Evolutionary conservation across 2,329 filamentous ascomycete genomes (phyloP).

Genomic region (Madurella fahalii): DNA sequence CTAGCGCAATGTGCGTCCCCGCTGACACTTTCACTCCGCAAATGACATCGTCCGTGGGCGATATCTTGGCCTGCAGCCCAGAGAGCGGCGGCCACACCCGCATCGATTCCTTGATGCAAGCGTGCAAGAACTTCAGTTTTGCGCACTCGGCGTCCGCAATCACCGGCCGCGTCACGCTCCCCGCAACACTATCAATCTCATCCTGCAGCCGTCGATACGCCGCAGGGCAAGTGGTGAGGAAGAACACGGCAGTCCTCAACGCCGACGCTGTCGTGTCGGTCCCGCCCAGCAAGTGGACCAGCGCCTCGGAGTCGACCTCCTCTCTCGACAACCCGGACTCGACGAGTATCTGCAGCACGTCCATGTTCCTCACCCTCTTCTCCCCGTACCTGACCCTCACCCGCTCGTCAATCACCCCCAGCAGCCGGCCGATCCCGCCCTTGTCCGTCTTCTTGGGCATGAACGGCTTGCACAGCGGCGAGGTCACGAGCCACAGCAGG

Average conservation of each 20-base stretch:
- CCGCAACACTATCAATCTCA: slow-evolving; percentile 13
- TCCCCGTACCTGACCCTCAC: slow-evolving; percentile 14
- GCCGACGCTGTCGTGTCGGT: slow-evolving; percentile 18
- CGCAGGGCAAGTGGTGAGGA: slow-evolving; percentile 4
- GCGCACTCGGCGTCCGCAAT: slow-evolving; percentile 11
- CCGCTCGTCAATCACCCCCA: slow-evolving; percentile 21
- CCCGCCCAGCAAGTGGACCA: slow-evolving; percentile 19
- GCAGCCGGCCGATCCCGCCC: slow-evolving; percentile 15
- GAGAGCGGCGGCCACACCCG: slow-evolving; percentile 19
- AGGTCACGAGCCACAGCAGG: slow-evolving; percentile 11
- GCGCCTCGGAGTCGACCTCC: slow-evolving; percentile 16
- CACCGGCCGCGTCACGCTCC: not conserved
- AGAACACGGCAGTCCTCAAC: slow-evolving; percentile 14
- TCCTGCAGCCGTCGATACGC: slow-evolving; percentile 11
- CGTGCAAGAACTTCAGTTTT: slow-evolving; percentile 14
- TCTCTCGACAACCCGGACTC: slow-evolving; percentile 8
- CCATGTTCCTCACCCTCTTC: slow-evolving; percentile 1
- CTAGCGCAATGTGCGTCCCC: slow-evolving; percentile 12
- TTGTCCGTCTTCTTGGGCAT: slow-evolving; percentile 17
- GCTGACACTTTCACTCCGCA: slow-evolving; percentile 10
- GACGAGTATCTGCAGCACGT: slow-evolving; percentile 19
- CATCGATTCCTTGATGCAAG: slow-evolving; percentile 13
- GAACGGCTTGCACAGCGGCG: slow-evolving; percentile 3
- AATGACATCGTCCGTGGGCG: slow-evolving; percentile 10
- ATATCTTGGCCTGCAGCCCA: slow-evolving; percentile 7